A percentile compares a stretch with the other conserved stretches of the same genome.
Conservation (phyloP, 352 stramenopile genomes). For the Phytophthora chlamydospora region DNA sequence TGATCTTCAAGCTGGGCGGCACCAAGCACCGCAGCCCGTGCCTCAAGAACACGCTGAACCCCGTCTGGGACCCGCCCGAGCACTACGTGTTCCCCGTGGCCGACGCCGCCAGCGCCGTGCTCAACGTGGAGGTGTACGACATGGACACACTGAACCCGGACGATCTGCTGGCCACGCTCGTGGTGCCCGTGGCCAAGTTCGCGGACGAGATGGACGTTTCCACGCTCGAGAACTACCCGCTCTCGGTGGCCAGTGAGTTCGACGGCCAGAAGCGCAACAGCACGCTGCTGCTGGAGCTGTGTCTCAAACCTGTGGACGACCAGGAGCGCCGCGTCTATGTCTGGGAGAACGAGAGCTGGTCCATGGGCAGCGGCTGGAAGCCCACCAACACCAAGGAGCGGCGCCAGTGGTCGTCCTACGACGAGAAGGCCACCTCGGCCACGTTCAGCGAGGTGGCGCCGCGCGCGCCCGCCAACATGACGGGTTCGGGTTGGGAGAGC, state of each 20-base stretch:
- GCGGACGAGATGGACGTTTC: slow-evolving; percentile 44
- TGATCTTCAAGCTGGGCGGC: slow-evolving; percentile 60
- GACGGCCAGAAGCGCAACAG: slow-evolving; percentile 48
- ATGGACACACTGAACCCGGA: slow-evolving; percentile 69
- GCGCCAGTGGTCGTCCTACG: slow-evolving; percentile 59
- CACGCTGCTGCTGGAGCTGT: slow-evolving; percentile 65
- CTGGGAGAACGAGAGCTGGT: slow-evolving; percentile 78
- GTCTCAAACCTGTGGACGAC: slow-evolving; percentile 43
- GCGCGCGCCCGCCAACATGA: slow-evolving; percentile 40
- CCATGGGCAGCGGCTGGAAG: slow-evolving; percentile 51
- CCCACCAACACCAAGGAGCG: slow-evolving; percentile 51
- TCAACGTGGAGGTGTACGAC: slow-evolving; percentile 68
- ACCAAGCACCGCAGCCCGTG: slow-evolving; percentile 62
- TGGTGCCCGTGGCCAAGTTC: slow-evolving; percentile 60
- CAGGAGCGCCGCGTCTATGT: slow-evolving; percentile 47
- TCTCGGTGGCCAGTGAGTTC: slow-evolving; percentile 55
- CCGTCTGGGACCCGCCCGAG: slow-evolving; percentile 65
- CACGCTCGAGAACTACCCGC: slow-evolving; percentile 55
- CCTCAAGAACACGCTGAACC: slow-evolving; percentile 71
- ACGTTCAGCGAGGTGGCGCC: slow-evolving; percentile 56
- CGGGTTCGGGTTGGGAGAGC: slow-evolving; percentile 60
- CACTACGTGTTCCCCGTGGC: slow-evolving; percentile 62
- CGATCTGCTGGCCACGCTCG: slow-evolving; percentile 65
- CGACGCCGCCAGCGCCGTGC: slow-evolving; percentile 47
- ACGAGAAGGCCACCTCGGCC: slow-evolving; percentile 50